phyloP scores from a whole-genome alignment of 1,284 basidiomycete species.

The Grifola frondosa region DNA sequence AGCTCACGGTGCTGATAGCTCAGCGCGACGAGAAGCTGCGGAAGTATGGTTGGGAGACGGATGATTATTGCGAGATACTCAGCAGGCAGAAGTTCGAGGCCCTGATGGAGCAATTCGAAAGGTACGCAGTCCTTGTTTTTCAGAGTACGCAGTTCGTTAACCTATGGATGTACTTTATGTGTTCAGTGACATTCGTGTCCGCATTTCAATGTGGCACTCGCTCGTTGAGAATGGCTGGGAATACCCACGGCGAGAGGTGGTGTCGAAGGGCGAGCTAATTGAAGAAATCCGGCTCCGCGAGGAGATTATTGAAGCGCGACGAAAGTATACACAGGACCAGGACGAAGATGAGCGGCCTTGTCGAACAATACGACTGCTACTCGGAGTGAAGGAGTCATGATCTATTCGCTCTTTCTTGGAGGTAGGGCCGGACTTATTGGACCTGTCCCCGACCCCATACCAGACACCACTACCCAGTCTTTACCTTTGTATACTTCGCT shows the following conservation, averaged over 20 bases:
- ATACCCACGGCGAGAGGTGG: constrained; percentile 55
- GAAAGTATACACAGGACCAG: constrained; percentile 42
- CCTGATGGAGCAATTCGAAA: constrained; percentile 57
- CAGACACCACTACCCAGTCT: too few species aligned
- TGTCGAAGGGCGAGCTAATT: constrained; percentile 63
- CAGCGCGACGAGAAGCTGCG: constrained; percentile 46
- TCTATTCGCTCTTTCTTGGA: neutral
- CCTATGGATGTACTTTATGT: neutral
- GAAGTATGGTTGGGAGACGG: constrained; percentile 65
- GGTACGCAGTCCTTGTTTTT: constrained; percentile 37
- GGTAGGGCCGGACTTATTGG: too few species aligned
- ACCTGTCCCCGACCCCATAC: too few species aligned
- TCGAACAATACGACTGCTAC: constrained; percentile 57
- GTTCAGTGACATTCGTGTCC: constrained; percentile 65
- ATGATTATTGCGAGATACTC: constrained; percentile 48
- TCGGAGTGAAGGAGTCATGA: constrained; percentile 56
- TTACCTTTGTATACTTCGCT: too few species aligned
- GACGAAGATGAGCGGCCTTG: constrained; percentile 58
- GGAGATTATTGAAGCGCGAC: constrained; percentile 60
- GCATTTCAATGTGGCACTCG: constrained; percentile 67
- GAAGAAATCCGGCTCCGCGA: constrained; percentile 64
- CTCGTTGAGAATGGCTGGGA: constrained; percentile 57
- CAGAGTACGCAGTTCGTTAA: constrained; percentile 2
- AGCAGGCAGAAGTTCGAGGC: constrained; percentile 60
- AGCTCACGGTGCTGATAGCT: constrained; percentile 60